Conservation (phyloP, 1,284 basidiomycete genomes). For the Leccinum pachyderme region DNA sequence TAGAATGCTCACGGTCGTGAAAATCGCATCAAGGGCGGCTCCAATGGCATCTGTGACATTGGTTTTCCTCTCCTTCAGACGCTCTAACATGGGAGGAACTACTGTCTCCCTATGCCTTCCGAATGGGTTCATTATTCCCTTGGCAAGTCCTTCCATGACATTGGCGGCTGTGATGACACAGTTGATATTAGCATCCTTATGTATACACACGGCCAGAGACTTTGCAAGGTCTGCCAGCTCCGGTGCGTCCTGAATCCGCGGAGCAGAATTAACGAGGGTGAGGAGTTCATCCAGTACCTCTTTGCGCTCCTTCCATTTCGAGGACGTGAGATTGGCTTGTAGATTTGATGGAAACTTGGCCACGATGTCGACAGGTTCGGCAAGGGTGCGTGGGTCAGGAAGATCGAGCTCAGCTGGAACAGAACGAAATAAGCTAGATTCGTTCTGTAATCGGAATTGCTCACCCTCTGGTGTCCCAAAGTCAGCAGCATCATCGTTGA, state of each 20-base stretch:
- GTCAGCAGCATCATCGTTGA: slow-evolving; percentile 38
- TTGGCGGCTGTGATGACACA: slow-evolving; percentile 91
- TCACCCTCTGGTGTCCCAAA: slow-evolving; percentile 30
- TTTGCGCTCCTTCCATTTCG: slow-evolving; percentile 98
- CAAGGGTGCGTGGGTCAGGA: slow-evolving; percentile 80
- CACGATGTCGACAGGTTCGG: slow-evolving; percentile 81
- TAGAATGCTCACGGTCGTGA: slow-evolving; percentile 63
- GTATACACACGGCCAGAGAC: slow-evolving; percentile 78
- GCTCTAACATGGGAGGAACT: slow-evolving; percentile 81
- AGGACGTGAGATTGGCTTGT: slow-evolving; percentile 74
- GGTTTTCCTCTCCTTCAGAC: slow-evolving; percentile 93
- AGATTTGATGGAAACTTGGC: slow-evolving; percentile 76
- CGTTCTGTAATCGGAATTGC: slow-evolving; percentile 14
- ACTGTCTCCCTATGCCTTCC: slow-evolving; percentile 73
- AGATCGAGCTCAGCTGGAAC: slow-evolving; percentile 41
- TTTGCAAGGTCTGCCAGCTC: slow-evolving; percentile 75
- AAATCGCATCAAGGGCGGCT: slow-evolving; percentile 87
- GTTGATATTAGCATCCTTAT: slow-evolving; percentile 92
- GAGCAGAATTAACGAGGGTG: slow-evolving; percentile 68
- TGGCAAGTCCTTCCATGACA: slow-evolving; percentile 85
- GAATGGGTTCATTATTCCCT: slow-evolving; percentile 77
- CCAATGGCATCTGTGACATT: slow-evolving; percentile 90
- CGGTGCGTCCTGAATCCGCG: slow-evolving; percentile 76
- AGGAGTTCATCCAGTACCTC: slow-evolving; percentile 87
- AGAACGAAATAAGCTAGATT: slow-evolving; percentile 11